Percentiles rank a stretch among this genome's conserved stretches.
Evolutionary conservation across 495 filamentous ascomycete species (phyloP).

Genomic region (Bathelium albidoporum): DNA sequence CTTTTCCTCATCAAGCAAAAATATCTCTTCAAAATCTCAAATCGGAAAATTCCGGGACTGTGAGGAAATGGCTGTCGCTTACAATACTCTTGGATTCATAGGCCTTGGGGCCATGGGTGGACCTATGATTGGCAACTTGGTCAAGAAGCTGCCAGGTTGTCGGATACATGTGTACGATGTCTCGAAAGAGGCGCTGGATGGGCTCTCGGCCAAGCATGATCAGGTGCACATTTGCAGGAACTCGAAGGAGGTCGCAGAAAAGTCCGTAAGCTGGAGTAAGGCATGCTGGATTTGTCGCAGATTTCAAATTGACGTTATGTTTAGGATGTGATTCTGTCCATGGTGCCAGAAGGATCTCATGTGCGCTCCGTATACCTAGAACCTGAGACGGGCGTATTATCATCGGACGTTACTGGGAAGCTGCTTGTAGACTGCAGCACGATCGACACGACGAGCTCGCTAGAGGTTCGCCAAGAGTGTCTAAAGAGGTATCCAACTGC

Average conservation of each 20-base stretch:
- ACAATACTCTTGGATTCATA: slow-evolving; percentile 34
- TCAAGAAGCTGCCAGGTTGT: slow-evolving; percentile 28
- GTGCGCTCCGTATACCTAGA: slow-evolving; percentile 33
- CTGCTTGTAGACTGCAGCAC: slow-evolving; percentile 39
- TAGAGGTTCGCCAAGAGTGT: slow-evolving; percentile 30
- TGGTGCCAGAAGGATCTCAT: slow-evolving; percentile 33
- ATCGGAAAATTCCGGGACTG: too few relatives aligned
- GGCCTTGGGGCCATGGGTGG: slow-evolving; percentile 42
- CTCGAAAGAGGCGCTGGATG: slow-evolving; percentile 24
- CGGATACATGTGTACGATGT: slow-evolving; percentile 36
- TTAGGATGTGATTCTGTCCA: slow-evolving; percentile 29
- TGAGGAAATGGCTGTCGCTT: slow-evolving; percentile 13
- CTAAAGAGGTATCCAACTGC: slow-evolving; percentile 23
- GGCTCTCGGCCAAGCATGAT: slow-evolving; percentile 25
- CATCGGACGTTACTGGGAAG: slow-evolving; percentile 23
- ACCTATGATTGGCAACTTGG: slow-evolving; percentile 35
- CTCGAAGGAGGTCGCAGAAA: slow-evolving; percentile 35
- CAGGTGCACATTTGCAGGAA: slow-evolving; percentile 21
- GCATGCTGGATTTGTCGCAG: not conserved
- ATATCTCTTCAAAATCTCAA: too few relatives aligned
- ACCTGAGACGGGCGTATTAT: slow-evolving; percentile 27
- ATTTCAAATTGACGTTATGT: not conserved
- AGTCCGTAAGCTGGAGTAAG: slow-evolving; percentile 27
- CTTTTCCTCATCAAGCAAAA: too few relatives aligned
- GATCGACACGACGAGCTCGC: slow-evolving; percentile 35